These are phyloP conservation scores for Fragaria vesca DNA, from an alignment of 306 rosid genomes.

Conservation along the genomic window DNA sequence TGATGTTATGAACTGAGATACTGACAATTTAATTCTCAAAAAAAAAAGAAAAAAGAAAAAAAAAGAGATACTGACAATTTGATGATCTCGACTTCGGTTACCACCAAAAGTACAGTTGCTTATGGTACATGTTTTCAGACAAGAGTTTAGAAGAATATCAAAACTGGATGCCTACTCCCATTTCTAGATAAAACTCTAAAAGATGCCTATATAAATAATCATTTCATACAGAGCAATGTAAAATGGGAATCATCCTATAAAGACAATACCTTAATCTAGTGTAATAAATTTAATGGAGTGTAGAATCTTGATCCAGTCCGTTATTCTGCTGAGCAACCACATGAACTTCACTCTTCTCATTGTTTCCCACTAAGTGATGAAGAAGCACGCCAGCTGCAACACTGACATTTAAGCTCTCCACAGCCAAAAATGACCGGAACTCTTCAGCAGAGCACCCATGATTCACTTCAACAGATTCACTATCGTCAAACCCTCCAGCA, in stretches of 20 bases:
- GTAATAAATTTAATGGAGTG: neutral
- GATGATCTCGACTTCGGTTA: neutral
- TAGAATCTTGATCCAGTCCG: conserved; percentile 32
- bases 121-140: neutral
- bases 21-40: no score
- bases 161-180: conserved; percentile 1
- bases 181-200: conserved; percentile 5
- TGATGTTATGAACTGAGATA: neutral
- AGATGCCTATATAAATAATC: neutral
- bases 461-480: conserved; percentile 36
- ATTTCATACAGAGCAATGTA: neutral
- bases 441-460: conserved; percentile 47
- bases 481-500: conserved; percentile 36
- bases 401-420: conserved; percentile 95
- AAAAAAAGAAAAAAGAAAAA: no score
- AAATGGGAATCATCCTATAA: neutral
- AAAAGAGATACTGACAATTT: neutral
- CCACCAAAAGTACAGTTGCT: neutral
- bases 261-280: neutral
- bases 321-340: conserved; percentile 24
- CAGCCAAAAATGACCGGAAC: conserved; percentile 77
- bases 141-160: neutral
- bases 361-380: conserved; percentile 76
- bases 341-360: conserved; percentile 25
- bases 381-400: conserved; percentile 97